Percentiles rank a stretch among this genome's conserved stretches.
These are phyloP conservation scores for Syzygium aromaticum DNA, from an alignment of 345 rosid species.

Conservation along the genomic window DNA sequence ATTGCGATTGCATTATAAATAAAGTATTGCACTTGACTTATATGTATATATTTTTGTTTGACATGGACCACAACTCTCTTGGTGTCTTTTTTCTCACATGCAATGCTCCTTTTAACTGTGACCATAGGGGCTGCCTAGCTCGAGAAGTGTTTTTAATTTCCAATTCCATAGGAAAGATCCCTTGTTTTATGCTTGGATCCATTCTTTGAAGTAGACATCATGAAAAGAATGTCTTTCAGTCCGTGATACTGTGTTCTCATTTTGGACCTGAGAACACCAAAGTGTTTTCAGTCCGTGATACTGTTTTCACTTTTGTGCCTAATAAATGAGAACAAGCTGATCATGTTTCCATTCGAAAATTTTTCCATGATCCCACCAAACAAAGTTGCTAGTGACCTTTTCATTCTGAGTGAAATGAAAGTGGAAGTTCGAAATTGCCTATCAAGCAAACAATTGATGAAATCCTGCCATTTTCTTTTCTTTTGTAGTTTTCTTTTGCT, in stretches of 20 bases:
- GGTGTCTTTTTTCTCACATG: background rate
- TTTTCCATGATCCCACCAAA: fast-evolving
- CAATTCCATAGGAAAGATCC: background rate
- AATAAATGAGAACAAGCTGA: background rate
- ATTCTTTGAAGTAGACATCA: background rate
- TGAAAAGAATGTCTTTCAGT: background rate
- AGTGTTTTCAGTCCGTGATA: background rate
- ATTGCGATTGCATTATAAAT: background rate
- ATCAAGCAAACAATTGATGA: background rate
- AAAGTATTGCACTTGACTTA: background rate
- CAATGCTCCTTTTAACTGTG: fast-evolving
- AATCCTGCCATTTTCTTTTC: background rate
- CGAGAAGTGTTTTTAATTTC: background rate
- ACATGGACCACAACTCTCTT: background rate
- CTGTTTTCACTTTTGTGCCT: background rate
- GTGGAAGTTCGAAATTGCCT: background rate
- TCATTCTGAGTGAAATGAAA: background rate
- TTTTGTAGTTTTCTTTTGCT: background rate
- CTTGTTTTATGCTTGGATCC: background rate
- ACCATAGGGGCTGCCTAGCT: background rate
- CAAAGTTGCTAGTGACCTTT: background rate
- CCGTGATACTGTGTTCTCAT: background rate
- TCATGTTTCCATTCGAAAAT: fast-evolving
- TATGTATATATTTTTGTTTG: background rate
- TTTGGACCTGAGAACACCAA: background rate